A percentile compares a stretch with the other conserved stretches of the same genome.
phyloP scores from a whole-genome alignment of 106 monocot species.

The Platanthera zijinensis region DNA sequence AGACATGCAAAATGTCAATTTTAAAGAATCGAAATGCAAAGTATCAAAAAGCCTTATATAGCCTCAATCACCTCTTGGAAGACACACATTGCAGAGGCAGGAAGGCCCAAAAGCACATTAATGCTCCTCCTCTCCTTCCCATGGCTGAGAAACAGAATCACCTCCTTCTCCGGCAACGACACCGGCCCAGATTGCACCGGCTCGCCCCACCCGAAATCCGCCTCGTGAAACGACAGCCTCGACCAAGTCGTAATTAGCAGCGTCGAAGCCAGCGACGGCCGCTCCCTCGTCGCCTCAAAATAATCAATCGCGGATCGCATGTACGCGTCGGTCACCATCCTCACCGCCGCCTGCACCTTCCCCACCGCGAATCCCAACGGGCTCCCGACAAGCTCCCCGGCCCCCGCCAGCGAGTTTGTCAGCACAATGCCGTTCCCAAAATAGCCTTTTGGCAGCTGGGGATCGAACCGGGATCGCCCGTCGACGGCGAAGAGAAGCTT shows the following conservation, averaged over 20 bases:
- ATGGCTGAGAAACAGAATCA: constrained; percentile 67
- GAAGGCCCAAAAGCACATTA: constrained; percentile 79
- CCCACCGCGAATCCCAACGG: constrained; percentile 37
- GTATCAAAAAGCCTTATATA: background rate
- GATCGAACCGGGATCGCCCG: constrained; percentile 49
- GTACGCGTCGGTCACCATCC: constrained; percentile 55
- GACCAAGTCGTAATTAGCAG: constrained; percentile 76
- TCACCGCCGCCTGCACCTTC: constrained; percentile 54
- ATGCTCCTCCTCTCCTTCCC: constrained; percentile 79
- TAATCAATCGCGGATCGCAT: constrained; percentile 71
- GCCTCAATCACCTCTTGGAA: constrained; percentile 56
- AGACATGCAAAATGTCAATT: too few species aligned
- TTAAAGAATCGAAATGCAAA: too few species aligned
- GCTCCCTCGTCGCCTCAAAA: constrained; percentile 58
- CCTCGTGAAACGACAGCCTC: constrained; percentile 50
- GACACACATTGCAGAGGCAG: constrained; percentile 44
- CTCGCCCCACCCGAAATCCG: constrained; percentile 89
- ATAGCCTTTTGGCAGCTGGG: constrained; percentile 68
- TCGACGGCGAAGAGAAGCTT: constrained; percentile 85
- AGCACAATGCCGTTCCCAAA: constrained; percentile 85
- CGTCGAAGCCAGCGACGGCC: constrained; percentile 59
- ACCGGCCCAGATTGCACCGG: constrained; percentile 70
- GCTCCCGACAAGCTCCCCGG: constrained; percentile 39
- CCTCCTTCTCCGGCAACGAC: constrained; percentile 77
- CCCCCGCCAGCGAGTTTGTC: constrained; percentile 41